A percentile compares a stretch with the other conserved stretches of the same genome.
Evolutionary conservation across 768 basidiomycete genomes (phyloP).

Genomic region (Xerocomus potaroensis): DNA sequence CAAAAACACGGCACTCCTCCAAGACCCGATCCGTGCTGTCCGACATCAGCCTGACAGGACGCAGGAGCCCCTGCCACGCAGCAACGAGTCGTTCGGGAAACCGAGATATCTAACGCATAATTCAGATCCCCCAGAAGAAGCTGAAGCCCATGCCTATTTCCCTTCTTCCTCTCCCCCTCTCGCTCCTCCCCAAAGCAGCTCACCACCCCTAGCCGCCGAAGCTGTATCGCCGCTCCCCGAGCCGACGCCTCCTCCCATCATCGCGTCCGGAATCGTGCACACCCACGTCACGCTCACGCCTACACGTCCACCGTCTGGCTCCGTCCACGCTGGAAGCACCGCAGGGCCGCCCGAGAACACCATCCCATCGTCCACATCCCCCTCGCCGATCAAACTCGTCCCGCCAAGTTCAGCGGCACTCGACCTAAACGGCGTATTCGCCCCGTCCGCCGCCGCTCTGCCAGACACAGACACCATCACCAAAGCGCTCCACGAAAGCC

Average conservation of each 20-base stretch:
- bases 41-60: not conserved
- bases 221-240: not conserved
- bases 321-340: too few species aligned
- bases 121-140: conserved; percentile 18
- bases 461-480: conserved; percentile 44
- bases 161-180: conserved; percentile 13
- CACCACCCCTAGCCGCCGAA: conserved; percentile 17
- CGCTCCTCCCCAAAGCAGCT: conserved; percentile 29
- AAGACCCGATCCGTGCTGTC: conserved; percentile 8
- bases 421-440: conserved; percentile 6
- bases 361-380: conserved; percentile 57
- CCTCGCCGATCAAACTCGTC: conserved; percentile 49
- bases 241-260: conserved; percentile 1
- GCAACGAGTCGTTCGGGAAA: conserved; percentile 28
- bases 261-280: not conserved
- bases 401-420: conserved; percentile 16
- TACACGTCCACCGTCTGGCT: not conserved
- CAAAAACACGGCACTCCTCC: conserved; percentile 19
- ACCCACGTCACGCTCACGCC: not conserved
- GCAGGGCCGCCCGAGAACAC: conserved; percentile 17
- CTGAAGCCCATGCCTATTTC: not conserved
- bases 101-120: conserved; percentile 31
- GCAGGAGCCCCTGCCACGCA: not conserved
- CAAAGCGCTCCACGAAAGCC: conserved; percentile 63
- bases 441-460: conserved; percentile 31